These are phyloP conservation scores for Aschersonia sp. DNA, from an alignment of 2,329 filamentous ascomycete species.

Conservation along the genomic window DNA sequence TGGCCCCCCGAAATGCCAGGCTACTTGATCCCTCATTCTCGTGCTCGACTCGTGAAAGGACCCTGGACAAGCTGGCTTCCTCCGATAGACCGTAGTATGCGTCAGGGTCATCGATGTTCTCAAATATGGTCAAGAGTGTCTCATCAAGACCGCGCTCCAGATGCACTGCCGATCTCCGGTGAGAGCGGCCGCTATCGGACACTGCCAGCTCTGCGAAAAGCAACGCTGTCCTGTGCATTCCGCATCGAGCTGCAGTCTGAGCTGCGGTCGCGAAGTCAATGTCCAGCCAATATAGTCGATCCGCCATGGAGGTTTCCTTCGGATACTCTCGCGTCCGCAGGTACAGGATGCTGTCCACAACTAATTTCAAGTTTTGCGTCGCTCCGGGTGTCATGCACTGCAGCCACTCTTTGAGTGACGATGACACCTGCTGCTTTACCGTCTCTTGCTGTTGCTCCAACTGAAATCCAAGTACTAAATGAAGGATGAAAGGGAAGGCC, in stretches of 20 bases:
- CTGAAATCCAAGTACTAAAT: slow-evolving; percentile 62
- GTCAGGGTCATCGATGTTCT: slow-evolving; percentile 89
- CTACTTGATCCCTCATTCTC: slow-evolving; percentile 79
- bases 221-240: slow-evolving; percentile 77
- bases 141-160: slow-evolving; percentile 44
- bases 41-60: slow-evolving; percentile 73
- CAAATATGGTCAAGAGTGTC: slow-evolving; percentile 69
- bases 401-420: slow-evolving; percentile 50
- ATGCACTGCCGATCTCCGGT: slow-evolving; percentile 50
- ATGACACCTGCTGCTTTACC: slow-evolving; percentile 49
- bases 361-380: slow-evolving; percentile 51
- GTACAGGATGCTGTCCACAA: slow-evolving; percentile 73
- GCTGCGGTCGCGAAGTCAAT: slow-evolving; percentile 61
- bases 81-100: slow-evolving; percentile 87
- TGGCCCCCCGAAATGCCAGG: slow-evolving; percentile 78
- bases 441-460: slow-evolving; percentile 39
- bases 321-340: slow-evolving; percentile 68
- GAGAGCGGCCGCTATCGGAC: slow-evolving; percentile 38
- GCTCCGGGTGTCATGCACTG: slow-evolving; percentile 19
- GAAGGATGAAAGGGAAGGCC: slow-evolving; percentile 71
- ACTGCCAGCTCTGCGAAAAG: slow-evolving; percentile 64
- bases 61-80: slow-evolving; percentile 57
- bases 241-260: slow-evolving; percentile 57
- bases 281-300: slow-evolving; percentile 74
- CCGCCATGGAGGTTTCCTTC: slow-evolving; percentile 61